These are phyloP conservation scores for Cymbidium sinense DNA, from an alignment of 106 monocot genomes.

Conservation along the genomic window DNA sequence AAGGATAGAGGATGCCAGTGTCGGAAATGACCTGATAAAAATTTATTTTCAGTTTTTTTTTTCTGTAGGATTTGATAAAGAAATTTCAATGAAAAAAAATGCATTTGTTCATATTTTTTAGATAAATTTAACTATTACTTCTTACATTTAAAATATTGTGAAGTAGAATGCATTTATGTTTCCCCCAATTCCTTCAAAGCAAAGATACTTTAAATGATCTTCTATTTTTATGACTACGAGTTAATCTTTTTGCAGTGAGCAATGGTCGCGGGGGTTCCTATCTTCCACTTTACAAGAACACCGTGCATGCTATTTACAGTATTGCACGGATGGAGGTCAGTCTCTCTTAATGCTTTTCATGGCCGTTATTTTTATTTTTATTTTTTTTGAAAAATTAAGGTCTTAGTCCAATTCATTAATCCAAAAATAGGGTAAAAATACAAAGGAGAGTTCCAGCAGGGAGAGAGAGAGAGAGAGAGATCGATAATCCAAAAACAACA, in stretches of 20 bases:
- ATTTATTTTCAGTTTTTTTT: neutral
- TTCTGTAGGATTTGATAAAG: neutral
- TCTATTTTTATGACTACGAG: neutral
- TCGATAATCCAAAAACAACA: too few relatives aligned
- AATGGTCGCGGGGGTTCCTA: constrained; percentile 29
- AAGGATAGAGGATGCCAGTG: neutral
- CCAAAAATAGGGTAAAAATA: too few relatives aligned
- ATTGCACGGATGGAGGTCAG: constrained; percentile 69
- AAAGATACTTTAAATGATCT: neutral
- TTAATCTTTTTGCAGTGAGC: constrained; percentile 35
- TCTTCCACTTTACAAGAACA: constrained; percentile 63
- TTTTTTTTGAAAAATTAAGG: too few relatives aligned
- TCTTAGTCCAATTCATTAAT: too few relatives aligned
- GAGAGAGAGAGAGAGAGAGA: too few relatives aligned
- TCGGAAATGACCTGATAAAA: neutral
- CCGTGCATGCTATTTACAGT: constrained; percentile 68
- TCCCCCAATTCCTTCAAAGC: too few relatives aligned
- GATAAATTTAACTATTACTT: neutral
- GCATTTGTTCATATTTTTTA: neutral
- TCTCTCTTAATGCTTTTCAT: neutral
- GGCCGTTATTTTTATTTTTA: too few relatives aligned
- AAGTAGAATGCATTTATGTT: too few relatives aligned
- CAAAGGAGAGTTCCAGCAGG: too few relatives aligned
- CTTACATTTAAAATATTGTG: too few relatives aligned
- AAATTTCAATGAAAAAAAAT: neutral